Evolutionary conservation across 441 rosid species (phyloP), one percentile per base, ranked within the genome.

Genomic region (Euphorbia schlechtendalii): DNA sequence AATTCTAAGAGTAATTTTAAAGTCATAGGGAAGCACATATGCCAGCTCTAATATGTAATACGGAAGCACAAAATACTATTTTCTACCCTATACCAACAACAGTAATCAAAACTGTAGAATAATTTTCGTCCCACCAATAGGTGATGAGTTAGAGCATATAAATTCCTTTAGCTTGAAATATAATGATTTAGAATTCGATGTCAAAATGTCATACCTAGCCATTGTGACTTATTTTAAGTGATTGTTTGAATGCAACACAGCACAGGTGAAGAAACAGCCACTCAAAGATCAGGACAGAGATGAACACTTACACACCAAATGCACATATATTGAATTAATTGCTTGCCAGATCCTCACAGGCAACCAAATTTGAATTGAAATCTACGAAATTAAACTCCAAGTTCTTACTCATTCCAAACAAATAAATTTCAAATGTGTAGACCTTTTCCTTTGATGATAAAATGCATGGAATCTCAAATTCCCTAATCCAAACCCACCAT

Each of bases 401-500:
- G 17, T 48, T 48, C 21, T 18, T 15, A 17, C 40, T 48, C 52
- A n/a, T 15, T 48, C 52, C 52, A 17, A 3, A 1, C 52, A 48
- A 48, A n/a, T 48, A 48, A 17, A 6, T 17, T 17, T 48, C 52
- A 4, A 48, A 48, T 18, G 21, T 48, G 3, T 17, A 48, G 21
- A 48, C 52, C 5, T 48, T n/a, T 48, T 48, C 52, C 6, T n/a
- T 14, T 48, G 6, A 17, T 18, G 17, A 3, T 17, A 52, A 2
- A 52, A 10, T 49, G 54, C 54, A 49, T 49, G 9, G 14, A 27
- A 34, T 59, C 24, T 59, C 41, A 59, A 38, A 38, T 59, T 36
- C 15, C 45, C 46, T 21, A 59, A 59, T 20, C 30, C 63, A 59
- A 38, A 59, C 27, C 12, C 56, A 52, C 27, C 25, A 9, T 58